Percentiles rank a stretch among this genome's conserved stretches.
Evolutionary conservation across 305 asterid genomes (phyloP).

Genomic region (Fraxinus dipetala): DNA sequence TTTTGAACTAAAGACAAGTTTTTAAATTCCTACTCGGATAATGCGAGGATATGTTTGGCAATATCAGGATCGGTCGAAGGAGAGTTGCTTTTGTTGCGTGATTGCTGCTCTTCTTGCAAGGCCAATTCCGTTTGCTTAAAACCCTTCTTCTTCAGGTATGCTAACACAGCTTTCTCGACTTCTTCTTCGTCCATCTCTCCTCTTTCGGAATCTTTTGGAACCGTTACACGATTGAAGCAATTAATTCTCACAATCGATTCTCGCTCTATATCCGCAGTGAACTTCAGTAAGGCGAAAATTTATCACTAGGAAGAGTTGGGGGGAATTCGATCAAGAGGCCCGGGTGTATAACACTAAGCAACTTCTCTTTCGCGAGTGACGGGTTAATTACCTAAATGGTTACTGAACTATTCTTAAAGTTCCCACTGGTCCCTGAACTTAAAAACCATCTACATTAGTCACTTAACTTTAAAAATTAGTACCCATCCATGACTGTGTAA

Average conservation of each 20-base stretch:
- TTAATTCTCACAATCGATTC: not conserved
- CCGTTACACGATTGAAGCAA: not conserved
- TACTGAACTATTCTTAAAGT: too few species aligned
- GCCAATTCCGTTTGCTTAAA: conserved; percentile 76
- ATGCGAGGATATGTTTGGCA: conserved; percentile 64
- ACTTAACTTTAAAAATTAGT: too few species aligned
- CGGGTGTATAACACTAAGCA: not conserved
- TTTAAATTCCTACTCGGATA: conserved; percentile 52
- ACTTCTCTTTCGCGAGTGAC: too few species aligned
- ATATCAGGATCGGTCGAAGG: conserved; percentile 64
- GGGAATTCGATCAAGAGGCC: not conserved
- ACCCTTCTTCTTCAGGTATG: conserved; percentile 79
- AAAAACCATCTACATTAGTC: too few species aligned
- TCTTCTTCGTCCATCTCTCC: conserved; percentile 67
- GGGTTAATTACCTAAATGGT: too few species aligned
- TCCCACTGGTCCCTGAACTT: too few species aligned
- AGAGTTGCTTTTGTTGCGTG: conserved; percentile 34
- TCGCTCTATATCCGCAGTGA: not conserved
- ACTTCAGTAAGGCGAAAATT: not conserved
- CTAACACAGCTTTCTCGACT: conserved; percentile 70
- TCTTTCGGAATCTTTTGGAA: not conserved
- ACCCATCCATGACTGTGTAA: too few species aligned
- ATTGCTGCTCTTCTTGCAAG: conserved; percentile 76
- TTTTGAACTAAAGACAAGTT: not conserved
- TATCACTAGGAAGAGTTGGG: not conserved